phyloP scores from a whole-genome alignment of 208 protist species.

The Leishmania amazonensis region DNA sequence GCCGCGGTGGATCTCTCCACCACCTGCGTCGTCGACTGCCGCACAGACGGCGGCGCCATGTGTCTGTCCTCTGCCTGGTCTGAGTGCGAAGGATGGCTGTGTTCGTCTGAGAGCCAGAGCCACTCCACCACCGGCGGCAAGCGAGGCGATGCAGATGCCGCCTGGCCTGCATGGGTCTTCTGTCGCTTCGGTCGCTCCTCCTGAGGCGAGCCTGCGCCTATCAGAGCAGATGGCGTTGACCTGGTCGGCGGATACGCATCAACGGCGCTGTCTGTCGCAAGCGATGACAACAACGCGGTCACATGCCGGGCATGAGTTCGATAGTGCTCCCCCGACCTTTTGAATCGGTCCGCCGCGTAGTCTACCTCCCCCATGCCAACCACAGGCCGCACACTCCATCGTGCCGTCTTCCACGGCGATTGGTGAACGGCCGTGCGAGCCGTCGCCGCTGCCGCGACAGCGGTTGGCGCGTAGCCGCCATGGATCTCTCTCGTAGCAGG shows the following conservation, averaged over 20 bases:
- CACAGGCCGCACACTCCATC: conserved; percentile 6
- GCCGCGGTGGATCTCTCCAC: neutral
- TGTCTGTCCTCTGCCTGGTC: neutral
- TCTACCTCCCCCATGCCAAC: neutral
- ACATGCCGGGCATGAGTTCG: neutral
- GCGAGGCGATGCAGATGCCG: neutral
- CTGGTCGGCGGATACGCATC: neutral
- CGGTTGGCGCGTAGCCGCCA: neutral
- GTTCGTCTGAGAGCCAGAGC: conserved; percentile 3
- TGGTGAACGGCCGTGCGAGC: neutral
- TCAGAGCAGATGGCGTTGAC: neutral
- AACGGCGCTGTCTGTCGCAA: neutral
- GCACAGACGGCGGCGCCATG: neutral
- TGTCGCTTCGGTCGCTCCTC: neutral
- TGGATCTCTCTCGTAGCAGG: neutral
- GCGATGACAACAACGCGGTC: neutral
- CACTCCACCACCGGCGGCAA: neutral
- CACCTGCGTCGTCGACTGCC: neutral
- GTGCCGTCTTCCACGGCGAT: conserved; percentile 1
- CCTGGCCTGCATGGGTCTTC: neutral
- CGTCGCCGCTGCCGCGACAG: neutral
- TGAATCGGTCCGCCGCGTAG: neutral
- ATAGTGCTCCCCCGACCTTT: neutral
- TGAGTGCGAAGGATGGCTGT: neutral
- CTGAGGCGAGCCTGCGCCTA: neutral